Evolutionary conservation across 805 yeast species (phyloP), one percentile per base, ranked within the genome.

Genomic region (Myxozyma neglecta): DNA sequence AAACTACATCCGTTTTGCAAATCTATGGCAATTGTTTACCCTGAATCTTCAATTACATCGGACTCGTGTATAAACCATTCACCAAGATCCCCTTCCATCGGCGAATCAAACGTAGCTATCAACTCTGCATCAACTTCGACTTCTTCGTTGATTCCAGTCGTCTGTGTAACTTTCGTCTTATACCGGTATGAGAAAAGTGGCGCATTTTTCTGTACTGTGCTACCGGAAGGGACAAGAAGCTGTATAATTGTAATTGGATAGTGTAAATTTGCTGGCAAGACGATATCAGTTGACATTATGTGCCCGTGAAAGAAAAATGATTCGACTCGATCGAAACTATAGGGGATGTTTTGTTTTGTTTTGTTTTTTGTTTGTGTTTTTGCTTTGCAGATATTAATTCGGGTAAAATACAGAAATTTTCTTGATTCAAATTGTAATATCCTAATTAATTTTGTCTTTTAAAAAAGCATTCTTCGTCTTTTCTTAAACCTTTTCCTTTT

Each of bases 41-140:
- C 67, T 35, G 61, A 53, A 6, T 74, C 72, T 11, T 73, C 72
- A 16, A 93, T 77, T 65, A 83, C 85, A 68, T 89, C 90, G 45
- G 88, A 87, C 0, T 77, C 77, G 7, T 75, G 72, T 4, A 90
- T 80, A 29, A 75, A 69, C 65, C 91, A 76, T 10, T 75, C 70
- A 7, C 77, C 73, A 2, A 94, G 75, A 44, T 77, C 77, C 0
- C 98, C 98, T 62, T 84, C 88, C 35, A 89, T 79, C 0, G 97
- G 97, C 43, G 87, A 81, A 72, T 93, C 98, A 72, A 85, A 91
- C 1, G 88, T 67, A 20, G 73, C 74, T 58, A 73, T 71, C 64
- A 78, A 73, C 67, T 76, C 79, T 53, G 71, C 70, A 36, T 68
- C 70, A 8, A 75, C 76, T 36, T 53, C 59, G 20, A 71, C 72